phyloP scores from a whole-genome alignment of 2,329 filamentous ascomycete genomes.

The Gliomastix tumulicola region DNA sequence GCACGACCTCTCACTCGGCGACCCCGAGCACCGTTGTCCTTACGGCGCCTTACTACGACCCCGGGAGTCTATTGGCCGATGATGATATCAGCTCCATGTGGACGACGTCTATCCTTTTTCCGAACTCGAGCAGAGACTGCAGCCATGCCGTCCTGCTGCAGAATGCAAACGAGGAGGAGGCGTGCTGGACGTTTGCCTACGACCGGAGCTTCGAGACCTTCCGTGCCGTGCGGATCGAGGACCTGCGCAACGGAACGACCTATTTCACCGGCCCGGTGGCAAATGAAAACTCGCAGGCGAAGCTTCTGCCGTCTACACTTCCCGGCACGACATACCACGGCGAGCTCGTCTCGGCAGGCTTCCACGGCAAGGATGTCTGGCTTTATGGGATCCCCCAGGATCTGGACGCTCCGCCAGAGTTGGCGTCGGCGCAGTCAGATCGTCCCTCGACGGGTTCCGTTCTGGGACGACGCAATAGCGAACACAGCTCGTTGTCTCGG shows the following conservation, averaged over 20 bases:
- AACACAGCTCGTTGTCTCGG: constrained; percentile 16
- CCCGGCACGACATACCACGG: constrained; percentile 64
- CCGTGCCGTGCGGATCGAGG: constrained; percentile 67
- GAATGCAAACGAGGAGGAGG: constrained; percentile 54
- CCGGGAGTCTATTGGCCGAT: constrained; percentile 56
- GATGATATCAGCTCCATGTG: constrained; percentile 69
- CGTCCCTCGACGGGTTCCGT: constrained; percentile 11
- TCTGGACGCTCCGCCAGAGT: constrained; percentile 54
- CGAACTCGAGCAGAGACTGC: constrained; percentile 71
- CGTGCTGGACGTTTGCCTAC: constrained; percentile 72
- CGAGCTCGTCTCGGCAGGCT: constrained; percentile 67
- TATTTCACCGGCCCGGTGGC: constrained; percentile 70
- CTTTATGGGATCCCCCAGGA: constrained; percentile 72
- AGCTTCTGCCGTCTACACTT: constrained; percentile 59
- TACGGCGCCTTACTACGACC: constrained; percentile 74
- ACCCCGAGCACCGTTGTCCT: constrained; percentile 68
- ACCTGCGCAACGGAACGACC: constrained; percentile 67
- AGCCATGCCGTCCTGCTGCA: constrained; percentile 69
- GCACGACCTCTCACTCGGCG: constrained; percentile 60
- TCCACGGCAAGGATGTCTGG: constrained; percentile 67
- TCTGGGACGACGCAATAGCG: constrained; percentile 21
- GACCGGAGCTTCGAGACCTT: constrained; percentile 73
- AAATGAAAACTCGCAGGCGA: constrained; percentile 41
- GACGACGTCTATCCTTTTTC: constrained; percentile 81
- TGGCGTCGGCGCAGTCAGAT: constrained; percentile 10